phyloP scores from a whole-genome alignment of 371 early-diverging fungal genomes.

The Actinomucor elegans region DNA sequence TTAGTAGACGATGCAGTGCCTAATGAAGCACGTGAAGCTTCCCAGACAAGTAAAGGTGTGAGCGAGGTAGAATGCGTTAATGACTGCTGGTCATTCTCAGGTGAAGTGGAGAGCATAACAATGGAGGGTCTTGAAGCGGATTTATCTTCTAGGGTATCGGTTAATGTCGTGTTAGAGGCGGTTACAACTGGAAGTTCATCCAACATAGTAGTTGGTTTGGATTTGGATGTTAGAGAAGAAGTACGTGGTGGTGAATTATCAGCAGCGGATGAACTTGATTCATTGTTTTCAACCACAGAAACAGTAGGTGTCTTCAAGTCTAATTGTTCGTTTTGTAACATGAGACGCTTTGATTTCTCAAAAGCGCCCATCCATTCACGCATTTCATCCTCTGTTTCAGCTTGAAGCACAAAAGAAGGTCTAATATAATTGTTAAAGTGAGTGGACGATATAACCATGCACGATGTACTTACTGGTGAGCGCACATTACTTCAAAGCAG shows the following conservation, averaged over 20 bases:
- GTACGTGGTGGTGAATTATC: neutral
- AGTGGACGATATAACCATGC: no score
- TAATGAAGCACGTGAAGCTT: constrained; percentile 35
- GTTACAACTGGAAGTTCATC: constrained; percentile 4
- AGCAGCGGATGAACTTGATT: neutral
- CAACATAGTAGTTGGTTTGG: constrained; percentile 4
- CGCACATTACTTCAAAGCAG: constrained; percentile 73
- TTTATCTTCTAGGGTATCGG: neutral
- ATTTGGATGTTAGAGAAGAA: neutral
- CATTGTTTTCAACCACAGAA: constrained; percentile 3
- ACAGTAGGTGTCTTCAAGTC: constrained; percentile 12
- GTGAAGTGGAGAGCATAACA: constrained; percentile 38
- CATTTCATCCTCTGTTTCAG: constrained; percentile 73
- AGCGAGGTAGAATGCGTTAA: constrained; percentile 40
- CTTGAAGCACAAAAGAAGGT: constrained; percentile 58
- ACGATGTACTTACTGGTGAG: constrained; percentile 10
- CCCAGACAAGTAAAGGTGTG: constrained; percentile 41
- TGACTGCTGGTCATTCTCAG: constrained; percentile 26
- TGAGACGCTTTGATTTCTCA: constrained; percentile 57
- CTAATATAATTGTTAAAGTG: constrained; percentile 6
- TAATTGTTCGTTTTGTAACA: constrained; percentile 28
- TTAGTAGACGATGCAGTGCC: constrained; percentile 14
- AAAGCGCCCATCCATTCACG: constrained; percentile 66
- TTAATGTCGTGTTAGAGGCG: neutral
- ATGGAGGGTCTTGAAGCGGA: constrained; percentile 15